Percentiles rank a stretch among this genome's conserved stretches.
These are phyloP conservation scores for Didymella pinodella DNA, from an alignment of 2,329 filamentous ascomycete species.

Conservation along the genomic window DNA sequence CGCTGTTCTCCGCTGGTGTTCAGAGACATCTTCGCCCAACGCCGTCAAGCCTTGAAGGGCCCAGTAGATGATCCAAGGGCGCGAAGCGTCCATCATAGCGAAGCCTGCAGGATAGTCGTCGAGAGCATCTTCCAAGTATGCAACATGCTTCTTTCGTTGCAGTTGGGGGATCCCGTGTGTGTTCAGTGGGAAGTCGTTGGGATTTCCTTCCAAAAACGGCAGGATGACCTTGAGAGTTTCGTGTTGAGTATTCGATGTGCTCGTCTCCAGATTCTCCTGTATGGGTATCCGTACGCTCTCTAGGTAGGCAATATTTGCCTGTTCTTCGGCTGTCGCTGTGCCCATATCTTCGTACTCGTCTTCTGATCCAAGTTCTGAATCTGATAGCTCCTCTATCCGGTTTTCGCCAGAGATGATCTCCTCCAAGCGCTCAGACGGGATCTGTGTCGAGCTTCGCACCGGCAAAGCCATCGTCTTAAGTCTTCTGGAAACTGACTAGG, in stretches of 20 bases:
- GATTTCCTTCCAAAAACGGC: constrained; percentile 68
- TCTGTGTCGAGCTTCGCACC: constrained; percentile 27
- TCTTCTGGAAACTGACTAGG: constrained; percentile 8
- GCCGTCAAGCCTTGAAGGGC: constrained; percentile 76
- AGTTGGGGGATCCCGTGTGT: constrained; percentile 76
- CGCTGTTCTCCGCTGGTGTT: constrained; percentile 72
- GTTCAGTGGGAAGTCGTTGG: constrained; percentile 67
- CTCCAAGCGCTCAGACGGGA: constrained; percentile 37
- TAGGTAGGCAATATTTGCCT: constrained; percentile 41
- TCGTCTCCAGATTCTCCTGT: constrained; percentile 70
- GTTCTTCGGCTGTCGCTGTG: constrained; percentile 36
- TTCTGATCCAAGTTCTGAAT: constrained; percentile 30
- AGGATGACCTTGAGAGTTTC: constrained; percentile 73
- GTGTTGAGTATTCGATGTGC: constrained; percentile 73
- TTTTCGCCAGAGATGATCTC: constrained; percentile 36
- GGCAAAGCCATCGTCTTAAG: constrained; percentile 40
- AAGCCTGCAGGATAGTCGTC: constrained; percentile 72
- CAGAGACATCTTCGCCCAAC: constrained; percentile 74
- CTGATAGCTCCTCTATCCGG: constrained; percentile 50
- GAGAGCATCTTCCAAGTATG: constrained; percentile 66
- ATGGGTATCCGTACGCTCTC: constrained; percentile 61
- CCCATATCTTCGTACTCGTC: constrained; percentile 51
- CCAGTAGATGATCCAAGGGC: constrained; percentile 97
- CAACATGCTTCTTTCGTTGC: constrained; percentile 67
- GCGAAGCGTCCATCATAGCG: constrained; percentile 80